These are phyloP conservation scores for Paxillus rubicundulus DNA, from an alignment of 768 basidiomycete species.

Conservation along the genomic window DNA sequence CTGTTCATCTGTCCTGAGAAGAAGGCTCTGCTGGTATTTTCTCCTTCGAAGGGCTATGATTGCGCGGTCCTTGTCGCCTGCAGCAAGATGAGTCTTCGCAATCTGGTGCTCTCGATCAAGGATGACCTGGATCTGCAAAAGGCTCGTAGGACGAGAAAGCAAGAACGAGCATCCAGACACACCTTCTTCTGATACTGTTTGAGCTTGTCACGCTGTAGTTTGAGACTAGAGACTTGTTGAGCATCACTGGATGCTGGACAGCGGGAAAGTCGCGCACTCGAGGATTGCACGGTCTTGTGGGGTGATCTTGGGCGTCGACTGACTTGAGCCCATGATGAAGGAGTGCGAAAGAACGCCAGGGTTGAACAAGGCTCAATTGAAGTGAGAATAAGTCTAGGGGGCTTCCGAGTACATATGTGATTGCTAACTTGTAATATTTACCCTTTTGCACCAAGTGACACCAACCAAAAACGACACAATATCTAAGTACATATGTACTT, in stretches of 20 bases:
- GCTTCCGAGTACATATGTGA: too few relatives aligned
- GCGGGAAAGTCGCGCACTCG: conserved; percentile 60
- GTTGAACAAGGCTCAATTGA: too few relatives aligned
- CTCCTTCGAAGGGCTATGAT: conserved; percentile 82
- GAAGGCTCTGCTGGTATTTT: conserved; percentile 90
- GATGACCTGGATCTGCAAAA: conserved; percentile 73
- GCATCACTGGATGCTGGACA: conserved; percentile 14
- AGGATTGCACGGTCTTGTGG: conserved; percentile 92
- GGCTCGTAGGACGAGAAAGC: not conserved
- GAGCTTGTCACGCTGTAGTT: conserved; percentile 93
- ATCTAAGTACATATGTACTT: too few relatives aligned
- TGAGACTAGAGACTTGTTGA: conserved; percentile 58
- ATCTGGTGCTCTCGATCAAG: conserved; percentile 88
- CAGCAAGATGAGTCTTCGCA: conserved; percentile 76
- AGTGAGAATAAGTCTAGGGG: too few relatives aligned
- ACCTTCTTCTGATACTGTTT: conserved; percentile 96
- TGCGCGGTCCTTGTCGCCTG: conserved; percentile 85
- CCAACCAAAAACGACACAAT: not conserved
- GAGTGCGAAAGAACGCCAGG: not conserved
- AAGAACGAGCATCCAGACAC: conserved; percentile 11
- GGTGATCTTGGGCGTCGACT: conserved; percentile 86
- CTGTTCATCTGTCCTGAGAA: conserved; percentile 87
- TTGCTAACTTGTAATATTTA: too few relatives aligned
- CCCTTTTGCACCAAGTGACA: not conserved
- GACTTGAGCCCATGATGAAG: conserved; percentile 59